phyloP scores from a whole-genome alignment of 768 basidiomycete genomes.

The Lactarius quietus region DNA sequence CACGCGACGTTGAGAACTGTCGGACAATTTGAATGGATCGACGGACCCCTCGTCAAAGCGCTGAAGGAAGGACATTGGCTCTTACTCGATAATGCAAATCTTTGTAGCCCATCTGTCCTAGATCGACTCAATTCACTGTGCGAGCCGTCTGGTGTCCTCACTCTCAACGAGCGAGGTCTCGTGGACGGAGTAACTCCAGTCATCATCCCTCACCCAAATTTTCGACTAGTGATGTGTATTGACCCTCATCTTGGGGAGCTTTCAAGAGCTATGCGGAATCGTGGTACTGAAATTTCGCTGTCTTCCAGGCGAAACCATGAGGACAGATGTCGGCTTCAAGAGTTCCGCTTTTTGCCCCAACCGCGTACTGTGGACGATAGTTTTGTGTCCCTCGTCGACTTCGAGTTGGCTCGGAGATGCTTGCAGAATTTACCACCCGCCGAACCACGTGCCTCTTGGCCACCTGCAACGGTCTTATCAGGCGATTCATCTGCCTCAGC shows the following conservation, averaged over 20 bases:
- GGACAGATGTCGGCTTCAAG: constrained; percentile 18
- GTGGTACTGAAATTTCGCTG: constrained; percentile 81
- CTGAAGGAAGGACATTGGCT: constrained; percentile 89
- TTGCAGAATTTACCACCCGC: not conserved
- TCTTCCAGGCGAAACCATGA: constrained; percentile 26
- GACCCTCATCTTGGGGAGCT: constrained; percentile 91
- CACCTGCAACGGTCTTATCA: constrained; percentile 9
- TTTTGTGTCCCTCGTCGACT: constrained; percentile 5
- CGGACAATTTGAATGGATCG: constrained; percentile 89
- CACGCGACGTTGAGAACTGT: constrained; percentile 32
- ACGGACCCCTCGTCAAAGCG: constrained; percentile 85
- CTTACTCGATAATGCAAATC: constrained; percentile 87
- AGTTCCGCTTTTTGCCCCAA: constrained; percentile 15
- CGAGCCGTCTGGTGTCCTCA: constrained; percentile 76
- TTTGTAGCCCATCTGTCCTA: constrained; percentile 92
- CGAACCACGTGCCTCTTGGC: not conserved
- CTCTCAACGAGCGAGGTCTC: constrained; percentile 87
- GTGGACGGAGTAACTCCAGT: constrained; percentile 71
- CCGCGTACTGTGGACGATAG: not conserved
- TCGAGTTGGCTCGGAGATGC: constrained; percentile 23
- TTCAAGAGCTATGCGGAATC: constrained; percentile 97
- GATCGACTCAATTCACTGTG: constrained; percentile 97
- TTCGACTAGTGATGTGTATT: constrained; percentile 91
- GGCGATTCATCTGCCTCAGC: constrained; percentile 7
- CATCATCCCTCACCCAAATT: constrained; percentile 79